Evolutionary conservation across 176 grass and related monocot genomes (phyloP), one percentile per base, ranked within the genome.

Genomic region (Miscanthus lutarioriparius): DNA sequence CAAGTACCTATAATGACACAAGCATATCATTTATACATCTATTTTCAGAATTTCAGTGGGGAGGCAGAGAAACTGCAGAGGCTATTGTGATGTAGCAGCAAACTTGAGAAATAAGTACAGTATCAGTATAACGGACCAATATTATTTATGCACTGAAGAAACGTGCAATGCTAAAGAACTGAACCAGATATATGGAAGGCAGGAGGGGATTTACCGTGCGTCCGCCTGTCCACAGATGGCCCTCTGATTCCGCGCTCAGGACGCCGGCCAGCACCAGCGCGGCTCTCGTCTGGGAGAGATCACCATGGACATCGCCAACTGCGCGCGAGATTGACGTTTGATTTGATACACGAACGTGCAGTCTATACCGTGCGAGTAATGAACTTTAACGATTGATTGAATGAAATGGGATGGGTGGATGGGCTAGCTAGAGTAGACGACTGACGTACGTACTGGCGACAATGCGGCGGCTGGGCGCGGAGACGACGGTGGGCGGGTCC

Each of bases 281-380:
- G 30, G 80, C 64, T 37, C 88, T 81, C 35, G 93, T 96, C 73
- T 99, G 93, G 83, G 83, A 74, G 19, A 99, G 78, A 80, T 99
- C 96, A 1, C 96, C 96, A 41, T 99, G 96, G 78, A 95, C 83
- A 77, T 99, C 96, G 4, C 96, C 96, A 49, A 98, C 95, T 98
- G 89, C 64, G 76, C 70, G 6, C 36, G 17, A 84, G 26, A 13
- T 62, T 53, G 26, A 25, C 12, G 64, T 20, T 64, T 16, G 16
- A 27, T 67, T 85, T n/a, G 12, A 58, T 59, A 38, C 11, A 23
- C 8, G 10, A 10, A 54, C 45, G 49, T 19, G 5, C 41, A 1
- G 54, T 22, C 49, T 6, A 8, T 56, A 22, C 19, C 20, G 44
- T 13, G 12, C 43, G 43, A n/a, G 35, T 41, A n/a, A 12, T 40